A percentile compares a stretch with the other conserved stretches of the same genome.
Evolutionary conservation across 208 protist species (phyloP).

Genomic region (Crithidia mellificae): DNA sequence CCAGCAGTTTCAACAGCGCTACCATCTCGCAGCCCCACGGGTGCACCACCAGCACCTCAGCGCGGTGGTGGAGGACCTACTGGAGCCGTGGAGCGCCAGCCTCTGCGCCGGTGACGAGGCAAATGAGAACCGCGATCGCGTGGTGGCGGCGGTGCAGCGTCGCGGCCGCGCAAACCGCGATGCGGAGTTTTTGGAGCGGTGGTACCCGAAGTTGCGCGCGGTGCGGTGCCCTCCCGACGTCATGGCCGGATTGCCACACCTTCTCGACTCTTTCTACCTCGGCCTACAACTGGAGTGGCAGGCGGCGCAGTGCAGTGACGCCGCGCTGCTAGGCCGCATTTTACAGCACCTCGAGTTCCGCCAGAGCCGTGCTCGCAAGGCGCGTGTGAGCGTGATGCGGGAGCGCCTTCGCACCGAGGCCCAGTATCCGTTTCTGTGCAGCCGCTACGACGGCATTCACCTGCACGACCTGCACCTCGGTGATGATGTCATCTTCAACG

Average conservation of each 20-base stretch:
- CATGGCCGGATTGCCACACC: constrained; percentile 21
- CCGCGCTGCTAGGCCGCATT: background rate
- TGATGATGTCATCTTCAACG: constrained; percentile 35
- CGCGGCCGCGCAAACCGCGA: constrained; percentile 36
- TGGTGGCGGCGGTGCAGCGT: constrained; percentile 34
- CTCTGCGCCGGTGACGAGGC: constrained; percentile 7
- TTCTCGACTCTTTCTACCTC: constrained; percentile 23
- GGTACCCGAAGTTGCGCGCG: constrained; percentile 21
- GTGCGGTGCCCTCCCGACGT: constrained; percentile 12
- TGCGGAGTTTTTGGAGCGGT: constrained; percentile 27
- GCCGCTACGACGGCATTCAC: constrained; percentile 48
- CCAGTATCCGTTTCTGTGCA: constrained; percentile 48
- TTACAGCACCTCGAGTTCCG: constrained; percentile 43
- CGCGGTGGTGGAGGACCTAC: constrained; percentile 48
- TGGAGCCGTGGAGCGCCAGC: constrained; percentile 43
- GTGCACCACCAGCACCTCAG: constrained; percentile 48
- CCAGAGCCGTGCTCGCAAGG: constrained; percentile 42
- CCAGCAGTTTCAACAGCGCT: constrained; percentile 47
- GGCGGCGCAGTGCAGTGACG: constrained; percentile 6
- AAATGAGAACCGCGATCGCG: constrained; percentile 26
- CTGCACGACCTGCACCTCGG: constrained; percentile 43
- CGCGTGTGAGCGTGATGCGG: constrained; percentile 32
- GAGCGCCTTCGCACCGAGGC: constrained; percentile 41
- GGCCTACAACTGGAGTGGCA: constrained; percentile 25
- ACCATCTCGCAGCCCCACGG: constrained; percentile 41